Percentiles rank a stretch among this genome's conserved stretches.
These are phyloP conservation scores for Aurifilum marmelostoma DNA, from an alignment of 2,329 filamentous ascomycete species.

Conservation along the genomic window DNA sequence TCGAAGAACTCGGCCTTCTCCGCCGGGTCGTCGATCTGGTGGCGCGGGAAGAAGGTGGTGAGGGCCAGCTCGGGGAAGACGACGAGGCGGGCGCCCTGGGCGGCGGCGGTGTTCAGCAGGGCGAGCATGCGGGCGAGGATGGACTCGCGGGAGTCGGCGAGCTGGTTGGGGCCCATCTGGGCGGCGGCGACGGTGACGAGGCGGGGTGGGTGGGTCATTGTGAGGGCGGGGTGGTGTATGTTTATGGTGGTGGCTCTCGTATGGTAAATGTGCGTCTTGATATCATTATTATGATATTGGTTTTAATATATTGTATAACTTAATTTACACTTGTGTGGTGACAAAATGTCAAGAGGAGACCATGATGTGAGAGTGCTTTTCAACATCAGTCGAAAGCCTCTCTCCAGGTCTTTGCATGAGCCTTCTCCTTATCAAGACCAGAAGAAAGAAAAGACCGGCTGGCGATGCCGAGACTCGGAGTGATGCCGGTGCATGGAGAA, in stretches of 20 bases:
- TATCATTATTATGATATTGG: neutral
- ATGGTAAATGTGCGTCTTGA: neutral
- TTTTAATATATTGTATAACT: neutral
- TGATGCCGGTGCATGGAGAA: neutral
- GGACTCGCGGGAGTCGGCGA: slow-evolving; percentile 43
- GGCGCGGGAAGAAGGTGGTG: slow-evolving; percentile 60
- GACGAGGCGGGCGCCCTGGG: slow-evolving; percentile 50
- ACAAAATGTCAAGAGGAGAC: no score
- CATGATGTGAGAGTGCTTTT: no score
- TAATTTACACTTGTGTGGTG: no score
- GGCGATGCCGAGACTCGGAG: slow-evolving; percentile 5
- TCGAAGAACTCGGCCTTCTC: slow-evolving; percentile 57
- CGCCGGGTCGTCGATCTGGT: slow-evolving; percentile 48
- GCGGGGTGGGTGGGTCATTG: slow-evolving; percentile 25
- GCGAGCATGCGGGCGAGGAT: slow-evolving; percentile 53
- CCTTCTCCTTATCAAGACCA: neutral
- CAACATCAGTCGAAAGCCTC: neutral
- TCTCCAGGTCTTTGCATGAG: neutral
- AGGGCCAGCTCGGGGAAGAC: slow-evolving; percentile 59
- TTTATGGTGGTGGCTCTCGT: no score
- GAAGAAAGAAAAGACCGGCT: neutral
- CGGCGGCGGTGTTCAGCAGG: slow-evolving; percentile 50
- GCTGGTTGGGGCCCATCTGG: slow-evolving; percentile 54
- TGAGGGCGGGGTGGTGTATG: neutral
- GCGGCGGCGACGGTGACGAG: slow-evolving; percentile 51